Evolutionary conservation across 345 rosid species (phyloP), one percentile per base, ranked within the genome.

Genomic region (Ricinus communis): DNA sequence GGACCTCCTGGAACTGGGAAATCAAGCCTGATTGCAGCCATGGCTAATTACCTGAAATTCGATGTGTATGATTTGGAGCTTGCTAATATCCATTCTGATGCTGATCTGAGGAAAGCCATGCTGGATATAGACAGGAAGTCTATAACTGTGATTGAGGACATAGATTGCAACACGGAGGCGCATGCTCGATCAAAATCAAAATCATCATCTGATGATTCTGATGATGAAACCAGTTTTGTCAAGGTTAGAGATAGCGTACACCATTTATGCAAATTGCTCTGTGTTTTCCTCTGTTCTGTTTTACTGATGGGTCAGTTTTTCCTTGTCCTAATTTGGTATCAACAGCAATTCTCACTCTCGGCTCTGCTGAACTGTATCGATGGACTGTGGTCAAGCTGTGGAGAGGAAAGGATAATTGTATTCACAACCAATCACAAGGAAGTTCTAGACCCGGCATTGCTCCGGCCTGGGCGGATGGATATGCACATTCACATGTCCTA

Each of bases 401-500:
- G 13, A 12, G 47, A 43, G 47, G 47, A 43, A 12, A 43, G 47
- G 47, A 43, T 43, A 43, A 43, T 43, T 12, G 47, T 78, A 11
- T 78, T 74, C 61, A 70, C 82, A 4, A 73, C 77, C 0, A 78
- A 78, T 49, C 65, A 70, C 43, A 70, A 64, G 36, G 82, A 78
- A 19, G 21, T 58, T 28, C 13, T 77, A 8, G 81, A 77, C 43
- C 78, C 72, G 18, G 82, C 82, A 40, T 45, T 69, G 53, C 62
- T 69, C 25, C 72, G 64, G 14, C 72, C 64, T 0, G 72, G 72
- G 1, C 36, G 72, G 40, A 69, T 69, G 62, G 72, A 69, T 28
- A 56, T 69, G 62, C 88, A 85, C 57, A 78, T 85, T 21, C 64
- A 74, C 38, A 52, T 85, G 83, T 76, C 86, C 0, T 80, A 82